phyloP scores from a whole-genome alignment of 73 alveolate genomes.

The Paramecium biaurelia region DNA sequence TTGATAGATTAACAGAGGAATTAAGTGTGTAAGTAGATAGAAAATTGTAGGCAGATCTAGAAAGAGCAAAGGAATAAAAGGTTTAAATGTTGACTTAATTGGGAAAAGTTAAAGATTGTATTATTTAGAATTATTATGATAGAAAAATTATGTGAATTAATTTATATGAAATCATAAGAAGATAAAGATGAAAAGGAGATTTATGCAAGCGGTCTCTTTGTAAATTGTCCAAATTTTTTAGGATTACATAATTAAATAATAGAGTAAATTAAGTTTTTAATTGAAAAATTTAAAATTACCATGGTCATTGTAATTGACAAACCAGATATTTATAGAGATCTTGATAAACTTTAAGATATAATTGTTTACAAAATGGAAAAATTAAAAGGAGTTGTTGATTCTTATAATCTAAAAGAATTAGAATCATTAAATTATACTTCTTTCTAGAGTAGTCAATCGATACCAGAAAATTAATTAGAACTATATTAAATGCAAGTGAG shows the following conservation, averaged over 20 bases:
- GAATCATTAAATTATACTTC: background rate
- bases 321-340: constrained; percentile 31
- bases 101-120: background rate
- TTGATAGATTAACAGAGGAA: background rate
- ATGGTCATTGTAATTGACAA: constrained; percentile 14
- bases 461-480: background rate
- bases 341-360: background rate
- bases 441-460: background rate
- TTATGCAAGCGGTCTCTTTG: constrained; percentile 38
- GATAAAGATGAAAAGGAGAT: constrained; percentile 45
- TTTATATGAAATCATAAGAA: background rate
- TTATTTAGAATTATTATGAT: background rate
- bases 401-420: background rate
- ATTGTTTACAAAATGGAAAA: constrained; percentile 8
- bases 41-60: background rate
- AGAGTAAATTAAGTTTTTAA: background rate
- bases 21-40: background rate
- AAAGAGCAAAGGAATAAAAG: background rate
- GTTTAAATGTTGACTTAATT: background rate
- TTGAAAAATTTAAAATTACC: background rate
- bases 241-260: background rate
- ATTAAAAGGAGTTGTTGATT: constrained; percentile 29
- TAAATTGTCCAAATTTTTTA: constrained; percentile 28
- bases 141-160: background rate
- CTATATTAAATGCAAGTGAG: constrained; percentile 3